phyloP scores from a whole-genome alignment of 2,329 filamentous ascomycete genomes.

The Diaporthe australafricana region DNA sequence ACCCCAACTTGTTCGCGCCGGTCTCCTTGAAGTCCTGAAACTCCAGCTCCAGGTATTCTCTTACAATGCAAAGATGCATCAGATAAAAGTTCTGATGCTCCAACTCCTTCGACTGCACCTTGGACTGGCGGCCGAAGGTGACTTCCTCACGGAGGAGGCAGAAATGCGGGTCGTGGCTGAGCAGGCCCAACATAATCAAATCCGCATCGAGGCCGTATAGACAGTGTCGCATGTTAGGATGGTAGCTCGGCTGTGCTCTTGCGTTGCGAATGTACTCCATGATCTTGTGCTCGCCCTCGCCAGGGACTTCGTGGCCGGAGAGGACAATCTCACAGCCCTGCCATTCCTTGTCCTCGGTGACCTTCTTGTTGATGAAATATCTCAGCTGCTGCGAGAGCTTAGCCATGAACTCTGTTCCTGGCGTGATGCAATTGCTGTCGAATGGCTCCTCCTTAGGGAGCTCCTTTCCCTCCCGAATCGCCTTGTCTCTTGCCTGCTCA shows the following conservation, averaged over 20 bases:
- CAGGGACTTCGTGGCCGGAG: conserved; percentile 96
- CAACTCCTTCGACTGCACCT: conserved; percentile 92
- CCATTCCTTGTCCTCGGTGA: conserved; percentile 97
- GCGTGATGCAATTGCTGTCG: conserved; percentile 99
- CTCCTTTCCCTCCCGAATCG: conserved; percentile 87
- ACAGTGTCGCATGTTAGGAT: conserved; percentile 94
- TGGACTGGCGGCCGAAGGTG: conserved; percentile 89
- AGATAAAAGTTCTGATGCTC: conserved; percentile 99
- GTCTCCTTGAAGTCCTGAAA: conserved; percentile 91
- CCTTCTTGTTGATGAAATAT: conserved; percentile 99
- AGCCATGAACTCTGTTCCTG: conserved; percentile 97
- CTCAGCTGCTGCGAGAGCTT: conserved; percentile 93
- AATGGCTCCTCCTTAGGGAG: conserved; percentile 96
- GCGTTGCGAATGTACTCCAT: conserved; percentile 99
- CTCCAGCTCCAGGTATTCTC: conserved; percentile 96
- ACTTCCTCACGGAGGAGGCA: conserved; percentile 97
- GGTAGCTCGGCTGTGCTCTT: conserved; percentile 93
- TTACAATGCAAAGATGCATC: conserved; percentile 95
- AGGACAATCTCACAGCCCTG: conserved; percentile 96
- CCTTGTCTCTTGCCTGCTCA: conserved; percentile 91
- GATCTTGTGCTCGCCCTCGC: conserved; percentile 99
- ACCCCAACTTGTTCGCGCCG: conserved; percentile 68
- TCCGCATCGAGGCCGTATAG: conserved; percentile 97
- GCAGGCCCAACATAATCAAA: conserved; percentile 96
- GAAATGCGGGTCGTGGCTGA: conserved; percentile 98